Evolutionary conservation across 345 rosid species (phyloP).

Genomic region (Syzygium oleosum): DNA sequence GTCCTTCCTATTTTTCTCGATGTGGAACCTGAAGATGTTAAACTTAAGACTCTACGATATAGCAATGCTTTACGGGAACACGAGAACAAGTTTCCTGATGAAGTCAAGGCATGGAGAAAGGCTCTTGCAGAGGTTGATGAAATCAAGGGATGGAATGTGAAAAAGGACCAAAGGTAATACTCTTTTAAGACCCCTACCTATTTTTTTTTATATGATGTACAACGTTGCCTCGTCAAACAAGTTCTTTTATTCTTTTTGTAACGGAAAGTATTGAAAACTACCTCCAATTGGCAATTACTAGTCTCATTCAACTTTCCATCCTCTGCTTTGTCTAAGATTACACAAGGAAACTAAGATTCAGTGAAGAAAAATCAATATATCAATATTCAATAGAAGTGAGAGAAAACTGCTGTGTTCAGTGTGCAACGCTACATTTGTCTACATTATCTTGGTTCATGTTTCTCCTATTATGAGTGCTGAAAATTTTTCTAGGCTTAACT

Average conservation of each 20-base stretch:
- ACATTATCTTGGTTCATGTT: neutral
- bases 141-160: accelerated
- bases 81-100: accelerated
- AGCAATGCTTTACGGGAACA: accelerated
- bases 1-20: accelerated
- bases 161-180: accelerated
- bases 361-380: no score
- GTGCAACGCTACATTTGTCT: neutral
- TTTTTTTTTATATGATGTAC: neutral
- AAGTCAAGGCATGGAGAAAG: accelerated
- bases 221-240: accelerated
- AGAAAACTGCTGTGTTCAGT: neutral
- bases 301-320: neutral
- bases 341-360: no score
- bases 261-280: neutral
- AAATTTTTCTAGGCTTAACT: no score
- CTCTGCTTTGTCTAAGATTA: neutral
- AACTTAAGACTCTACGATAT: accelerated
- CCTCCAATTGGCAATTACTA: neutral
- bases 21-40: accelerated
- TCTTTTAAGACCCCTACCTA: accelerated
- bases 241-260: no score
- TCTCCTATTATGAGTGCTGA: neutral
- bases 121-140: neutral
- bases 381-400: no score